A percentile compares a stretch with the other conserved stretches of the same genome.
These are phyloP conservation scores for Coemansia sp. DNA, from an alignment of 192 early-diverging fungal genomes.

Conservation along the genomic window DNA sequence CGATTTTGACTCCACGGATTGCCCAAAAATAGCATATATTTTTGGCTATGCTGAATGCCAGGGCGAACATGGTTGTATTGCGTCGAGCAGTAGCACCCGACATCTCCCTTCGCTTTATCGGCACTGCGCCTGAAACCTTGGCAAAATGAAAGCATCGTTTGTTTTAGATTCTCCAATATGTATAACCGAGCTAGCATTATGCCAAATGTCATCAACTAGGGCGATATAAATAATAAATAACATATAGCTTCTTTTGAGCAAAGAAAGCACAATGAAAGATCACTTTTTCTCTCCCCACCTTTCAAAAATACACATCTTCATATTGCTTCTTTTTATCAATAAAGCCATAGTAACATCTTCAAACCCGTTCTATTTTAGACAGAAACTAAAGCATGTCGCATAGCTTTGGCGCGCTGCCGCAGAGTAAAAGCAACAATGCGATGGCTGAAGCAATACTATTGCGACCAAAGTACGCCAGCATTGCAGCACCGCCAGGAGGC, in stretches of 20 bases:
- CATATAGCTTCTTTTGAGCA: background rate
- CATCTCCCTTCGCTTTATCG: background rate
- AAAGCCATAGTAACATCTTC: no score
- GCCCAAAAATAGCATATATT: slow-evolving; percentile 6
- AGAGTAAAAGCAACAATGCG: background rate
- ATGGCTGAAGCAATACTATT: background rate
- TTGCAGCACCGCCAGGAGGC: background rate
- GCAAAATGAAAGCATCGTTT: background rate
- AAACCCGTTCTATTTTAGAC: no score
- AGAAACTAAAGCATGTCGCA: slow-evolving; percentile 2
- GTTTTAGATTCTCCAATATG: background rate
- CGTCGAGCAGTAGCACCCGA: slow-evolving; percentile 1
- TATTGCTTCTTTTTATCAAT: no score
- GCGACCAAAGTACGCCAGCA: background rate
- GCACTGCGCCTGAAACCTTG: background rate
- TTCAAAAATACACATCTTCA: no score
- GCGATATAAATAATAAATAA: background rate
- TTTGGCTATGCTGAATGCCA: no score
- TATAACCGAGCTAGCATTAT: background rate
- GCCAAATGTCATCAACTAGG: background rate
- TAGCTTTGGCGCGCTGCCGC: background rate
- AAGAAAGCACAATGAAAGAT: no score
- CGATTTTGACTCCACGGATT: background rate
- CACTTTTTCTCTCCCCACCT: no score
- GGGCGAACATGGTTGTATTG: no score